phyloP scores from a whole-genome alignment of 176 grass and related monocot species.

The Musa troglodytarum region DNA sequence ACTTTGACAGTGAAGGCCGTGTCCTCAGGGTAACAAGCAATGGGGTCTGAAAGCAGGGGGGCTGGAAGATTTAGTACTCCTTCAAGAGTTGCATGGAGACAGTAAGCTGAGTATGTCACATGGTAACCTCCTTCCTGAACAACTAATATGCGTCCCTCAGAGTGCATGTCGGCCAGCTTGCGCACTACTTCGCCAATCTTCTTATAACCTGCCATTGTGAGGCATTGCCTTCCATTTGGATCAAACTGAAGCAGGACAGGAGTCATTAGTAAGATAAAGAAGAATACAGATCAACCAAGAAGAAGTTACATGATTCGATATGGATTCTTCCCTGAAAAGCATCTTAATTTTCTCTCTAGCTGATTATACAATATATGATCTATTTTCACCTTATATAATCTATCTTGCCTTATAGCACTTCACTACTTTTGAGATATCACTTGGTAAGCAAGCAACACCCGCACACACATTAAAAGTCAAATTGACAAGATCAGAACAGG shows the following conservation, averaged over 20 bases:
- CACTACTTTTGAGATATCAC: too few relatives aligned
- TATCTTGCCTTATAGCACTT: too few relatives aligned
- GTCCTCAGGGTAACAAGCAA: slow-evolving; percentile 79
- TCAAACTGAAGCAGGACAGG: slow-evolving; percentile 49
- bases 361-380: too few relatives aligned
- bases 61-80: slow-evolving; percentile 52
- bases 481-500: background rate
- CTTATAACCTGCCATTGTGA: slow-evolving; percentile 74
- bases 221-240: slow-evolving; percentile 86
- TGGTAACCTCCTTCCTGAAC: slow-evolving; percentile 94
- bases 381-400: too few relatives aligned
- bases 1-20: slow-evolving; percentile 39
- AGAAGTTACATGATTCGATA: background rate
- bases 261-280: slow-evolving; percentile 3
- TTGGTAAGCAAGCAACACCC: too few relatives aligned
- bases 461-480: background rate
- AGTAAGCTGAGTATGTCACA: slow-evolving; percentile 77
- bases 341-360: too few relatives aligned
- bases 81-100: slow-evolving; percentile 74
- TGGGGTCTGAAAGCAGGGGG: slow-evolving; percentile 52
- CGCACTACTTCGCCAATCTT: slow-evolving; percentile 53
- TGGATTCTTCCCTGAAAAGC: background rate
- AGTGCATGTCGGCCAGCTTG: slow-evolving; percentile 31
- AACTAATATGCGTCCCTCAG: slow-evolving; percentile 48
- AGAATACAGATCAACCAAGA: background rate